phyloP scores from a whole-genome alignment of 208 protist genomes.

The Trypanosomatidae sp. region DNA sequence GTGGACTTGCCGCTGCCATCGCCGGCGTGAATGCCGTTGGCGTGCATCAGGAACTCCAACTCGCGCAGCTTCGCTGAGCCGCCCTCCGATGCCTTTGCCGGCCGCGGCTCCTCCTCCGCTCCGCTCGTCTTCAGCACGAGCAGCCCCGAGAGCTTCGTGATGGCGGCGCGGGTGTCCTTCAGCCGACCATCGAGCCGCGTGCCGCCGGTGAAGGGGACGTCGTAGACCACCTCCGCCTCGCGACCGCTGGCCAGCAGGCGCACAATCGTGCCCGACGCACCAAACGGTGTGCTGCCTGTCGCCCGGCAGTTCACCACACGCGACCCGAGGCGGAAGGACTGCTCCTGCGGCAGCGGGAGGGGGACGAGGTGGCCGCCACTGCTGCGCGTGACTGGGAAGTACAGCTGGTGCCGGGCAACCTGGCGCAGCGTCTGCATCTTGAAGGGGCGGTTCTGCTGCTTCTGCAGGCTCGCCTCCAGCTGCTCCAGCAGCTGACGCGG shows the following conservation, averaged over 20 bases:
- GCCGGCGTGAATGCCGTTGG: slow-evolving; percentile 22
- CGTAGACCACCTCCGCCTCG: slow-evolving; percentile 89
- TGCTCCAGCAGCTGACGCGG: slow-evolving; percentile 47
- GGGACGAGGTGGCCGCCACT: slow-evolving; percentile 63
- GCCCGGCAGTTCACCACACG: slow-evolving; percentile 88
- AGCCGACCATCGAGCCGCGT: slow-evolving; percentile 74
- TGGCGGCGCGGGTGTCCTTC: slow-evolving; percentile 59
- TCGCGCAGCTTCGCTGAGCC: slow-evolving; percentile 29
- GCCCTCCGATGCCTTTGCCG: slow-evolving; percentile 18
- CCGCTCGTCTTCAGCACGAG: slow-evolving; percentile 47
- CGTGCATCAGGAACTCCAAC: slow-evolving; percentile 31
- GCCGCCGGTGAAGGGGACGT: slow-evolving; percentile 76
- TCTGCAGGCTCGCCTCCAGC: slow-evolving; percentile 64
- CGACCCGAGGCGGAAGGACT: slow-evolving; percentile 66
- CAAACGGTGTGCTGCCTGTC: slow-evolving; percentile 78
- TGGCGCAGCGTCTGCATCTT: slow-evolving; percentile 45
- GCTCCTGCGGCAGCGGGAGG: slow-evolving; percentile 71
- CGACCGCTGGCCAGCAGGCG: slow-evolving; percentile 71
- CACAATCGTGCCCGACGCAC: slow-evolving; percentile 75
- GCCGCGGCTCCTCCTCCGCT: slow-evolving; percentile 36
- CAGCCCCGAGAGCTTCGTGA: slow-evolving; percentile 68
- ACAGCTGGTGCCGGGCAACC: slow-evolving; percentile 63
- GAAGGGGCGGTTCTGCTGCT: slow-evolving; percentile 24
- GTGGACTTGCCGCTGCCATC: background rate
- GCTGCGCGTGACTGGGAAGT: slow-evolving; percentile 77